These are phyloP conservation scores for Parasitella parasitica DNA, from an alignment of 371 early-diverging fungal species.

Conservation along the genomic window DNA sequence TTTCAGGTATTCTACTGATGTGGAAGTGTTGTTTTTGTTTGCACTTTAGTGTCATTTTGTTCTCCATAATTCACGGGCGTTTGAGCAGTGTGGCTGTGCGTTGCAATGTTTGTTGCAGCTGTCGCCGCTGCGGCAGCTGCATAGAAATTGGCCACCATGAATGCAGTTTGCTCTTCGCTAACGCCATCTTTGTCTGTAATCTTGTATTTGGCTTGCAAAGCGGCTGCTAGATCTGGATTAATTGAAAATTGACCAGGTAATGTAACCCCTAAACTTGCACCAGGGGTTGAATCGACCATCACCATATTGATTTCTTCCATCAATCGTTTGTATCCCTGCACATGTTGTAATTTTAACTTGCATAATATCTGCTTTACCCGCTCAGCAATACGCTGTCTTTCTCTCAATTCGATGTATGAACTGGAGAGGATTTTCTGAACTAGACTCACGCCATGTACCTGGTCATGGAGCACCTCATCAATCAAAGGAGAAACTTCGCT, in stretches of 20 bases:
- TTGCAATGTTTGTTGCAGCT: conserved; percentile 1
- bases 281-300: conserved; percentile 45
- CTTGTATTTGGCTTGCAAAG: conserved; percentile 37
- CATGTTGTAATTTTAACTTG: conserved; percentile 66
- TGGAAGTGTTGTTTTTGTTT: too few relatives aligned
- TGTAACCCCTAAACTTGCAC: conserved; percentile 26
- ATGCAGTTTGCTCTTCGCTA: conserved; percentile 4
- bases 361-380: conserved; percentile 61
- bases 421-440: conserved; percentile 87
- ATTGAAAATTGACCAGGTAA: conserved; percentile 27
- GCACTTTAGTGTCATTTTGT: not conserved
- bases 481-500: conserved; percentile 30
- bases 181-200: not conserved
- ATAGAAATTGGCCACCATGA: conserved; percentile 16
- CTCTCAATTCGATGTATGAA: conserved; percentile 72
- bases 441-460: conserved; percentile 83
- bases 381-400: conserved; percentile 80
- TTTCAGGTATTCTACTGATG: too few relatives aligned
- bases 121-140: conserved; percentile 14
- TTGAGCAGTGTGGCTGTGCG: not conserved
- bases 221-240: conserved; percentile 39
- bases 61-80: not conserved
- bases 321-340: conserved; percentile 79
- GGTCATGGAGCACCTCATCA: conserved; percentile 81
- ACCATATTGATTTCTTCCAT: conserved; percentile 73